These are phyloP conservation scores for Paxillus involutus DNA, from an alignment of 768 basidiomycete species.

Conservation along the genomic window DNA sequence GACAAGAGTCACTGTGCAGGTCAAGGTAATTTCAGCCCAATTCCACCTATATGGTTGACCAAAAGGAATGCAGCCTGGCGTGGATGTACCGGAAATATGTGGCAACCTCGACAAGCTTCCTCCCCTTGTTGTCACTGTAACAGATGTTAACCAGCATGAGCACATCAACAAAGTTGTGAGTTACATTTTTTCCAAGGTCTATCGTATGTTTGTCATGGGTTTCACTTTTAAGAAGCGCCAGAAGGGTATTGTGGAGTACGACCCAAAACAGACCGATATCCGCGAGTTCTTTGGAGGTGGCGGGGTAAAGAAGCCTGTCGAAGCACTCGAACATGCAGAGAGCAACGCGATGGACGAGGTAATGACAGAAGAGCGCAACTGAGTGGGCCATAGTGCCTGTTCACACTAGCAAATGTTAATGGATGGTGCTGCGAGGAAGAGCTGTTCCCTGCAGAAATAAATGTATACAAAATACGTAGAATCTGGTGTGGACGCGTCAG, in stretches of 20 bases:
- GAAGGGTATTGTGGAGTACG: conserved; percentile 75
- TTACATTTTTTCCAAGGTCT: conserved; percentile 3
- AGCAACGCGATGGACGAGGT: conserved; percentile 31
- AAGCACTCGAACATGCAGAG: conserved; percentile 14
- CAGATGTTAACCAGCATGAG: conserved; percentile 52
- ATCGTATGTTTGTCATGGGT: conserved; percentile 2
- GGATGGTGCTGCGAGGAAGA: not conserved
- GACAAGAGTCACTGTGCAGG: conserved; percentile 53
- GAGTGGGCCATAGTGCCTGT: not conserved
- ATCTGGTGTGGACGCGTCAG: conserved; percentile 8
- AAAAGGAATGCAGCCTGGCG: conserved; percentile 27
- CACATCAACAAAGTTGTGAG: conserved; percentile 61
- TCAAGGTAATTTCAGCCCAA: conserved; percentile 37
- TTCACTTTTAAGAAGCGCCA: conserved; percentile 55
- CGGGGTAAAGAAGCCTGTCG: conserved; percentile 9
- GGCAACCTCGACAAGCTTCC: conserved; percentile 26
- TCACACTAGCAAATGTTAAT: not conserved
- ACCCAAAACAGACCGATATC: conserved; percentile 75
- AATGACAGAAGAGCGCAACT: conserved; percentile 7
- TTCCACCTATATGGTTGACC: not conserved
- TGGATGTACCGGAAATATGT: conserved; percentile 17
- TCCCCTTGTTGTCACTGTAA: conserved; percentile 43
- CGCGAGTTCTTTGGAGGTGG: conserved; percentile 65
- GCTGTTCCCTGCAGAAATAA: not conserved
- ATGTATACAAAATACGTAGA: conserved; percentile 2